A percentile compares a stretch with the other conserved stretches of the same genome.
Evolutionary conservation across 371 early-diverging fungal genomes (phyloP).

Genomic region (Gilbertella persicaria): DNA sequence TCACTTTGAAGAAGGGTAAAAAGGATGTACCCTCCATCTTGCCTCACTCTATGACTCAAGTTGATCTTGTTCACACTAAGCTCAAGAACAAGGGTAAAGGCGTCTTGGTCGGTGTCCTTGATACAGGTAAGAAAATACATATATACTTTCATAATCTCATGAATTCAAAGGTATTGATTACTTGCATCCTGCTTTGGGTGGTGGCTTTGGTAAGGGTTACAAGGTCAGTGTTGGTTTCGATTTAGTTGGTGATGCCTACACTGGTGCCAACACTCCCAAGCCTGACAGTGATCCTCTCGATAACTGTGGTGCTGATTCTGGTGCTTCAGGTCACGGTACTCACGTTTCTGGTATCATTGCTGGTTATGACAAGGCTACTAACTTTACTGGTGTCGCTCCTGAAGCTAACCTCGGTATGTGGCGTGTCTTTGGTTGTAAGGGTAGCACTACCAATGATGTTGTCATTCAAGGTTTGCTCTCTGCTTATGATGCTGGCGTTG

Average conservation of each 20-base stretch:
- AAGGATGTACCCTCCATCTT: slow-evolving; percentile 13
- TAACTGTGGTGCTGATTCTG: slow-evolving; percentile 39
- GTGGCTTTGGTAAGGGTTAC: slow-evolving; percentile 62
- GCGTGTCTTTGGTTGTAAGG: slow-evolving; percentile 70
- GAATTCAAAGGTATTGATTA: slow-evolving; percentile 58
- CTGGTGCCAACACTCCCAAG: slow-evolving; percentile 31
- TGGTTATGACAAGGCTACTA: slow-evolving; percentile 43
- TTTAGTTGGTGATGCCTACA: slow-evolving; percentile 57
- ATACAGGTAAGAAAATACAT: slow-evolving; percentile 52
- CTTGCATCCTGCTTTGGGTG: slow-evolving; percentile 73
- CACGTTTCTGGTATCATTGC: slow-evolving; percentile 71
- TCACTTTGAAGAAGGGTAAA: slow-evolving; percentile 6
- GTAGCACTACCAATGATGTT: slow-evolving; percentile 54
- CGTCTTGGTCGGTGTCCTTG: slow-evolving; percentile 72
- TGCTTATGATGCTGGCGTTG: slow-evolving; percentile 59
- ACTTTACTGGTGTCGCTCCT: slow-evolving; percentile 69
- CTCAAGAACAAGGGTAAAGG: slow-evolving; percentile 63
- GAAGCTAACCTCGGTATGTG: slow-evolving; percentile 57
- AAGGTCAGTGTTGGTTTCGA: slow-evolving; percentile 65
- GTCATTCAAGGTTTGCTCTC: slow-evolving; percentile 62
- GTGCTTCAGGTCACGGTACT: slow-evolving; percentile 58
- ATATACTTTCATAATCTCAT: too few relatives aligned
- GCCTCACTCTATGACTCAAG: slow-evolving; percentile 47
- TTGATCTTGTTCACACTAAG: slow-evolving; percentile 40
- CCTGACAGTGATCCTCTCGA: slow-evolving; percentile 44